Conservation (phyloP, 2,329 filamentous ascomycete genomes). For the Clonostachys chloroleuca region DNA sequence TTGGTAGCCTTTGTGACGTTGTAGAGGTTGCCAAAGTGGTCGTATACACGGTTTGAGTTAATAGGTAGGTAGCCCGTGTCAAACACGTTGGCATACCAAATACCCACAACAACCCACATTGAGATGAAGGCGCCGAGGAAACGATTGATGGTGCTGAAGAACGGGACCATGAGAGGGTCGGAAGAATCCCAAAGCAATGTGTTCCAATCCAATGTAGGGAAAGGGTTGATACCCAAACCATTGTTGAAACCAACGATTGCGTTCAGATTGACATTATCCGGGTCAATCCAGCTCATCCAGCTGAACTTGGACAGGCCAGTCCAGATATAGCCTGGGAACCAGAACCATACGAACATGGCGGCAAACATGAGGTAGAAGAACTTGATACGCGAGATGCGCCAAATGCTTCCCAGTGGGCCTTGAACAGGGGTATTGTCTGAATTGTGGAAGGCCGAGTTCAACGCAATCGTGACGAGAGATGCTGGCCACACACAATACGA, state of each 20-base stretch:
- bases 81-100: slow-evolving; percentile 58
- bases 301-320: slow-evolving; percentile 46
- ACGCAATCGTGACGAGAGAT: slow-evolving; percentile 47
- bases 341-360: slow-evolving; percentile 54
- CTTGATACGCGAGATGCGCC: slow-evolving; percentile 42
- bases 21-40: slow-evolving; percentile 42
- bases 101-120: slow-evolving; percentile 46
- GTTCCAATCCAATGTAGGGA: slow-evolving; percentile 45
- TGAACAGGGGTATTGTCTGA: slow-evolving; percentile 30
- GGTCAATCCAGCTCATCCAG: slow-evolving; percentile 54
- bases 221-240: slow-evolving; percentile 38
- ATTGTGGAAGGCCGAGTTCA: slow-evolving; percentile 49
- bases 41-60: slow-evolving; percentile 45
- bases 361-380: slow-evolving; percentile 46
- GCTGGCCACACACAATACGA: slow-evolving; percentile 54
- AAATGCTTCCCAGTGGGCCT: slow-evolving; percentile 36
- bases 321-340: slow-evolving; percentile 53
- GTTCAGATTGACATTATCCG: slow-evolving; percentile 34
- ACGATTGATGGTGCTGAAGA: slow-evolving; percentile 58
- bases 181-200: slow-evolving; percentile 34
- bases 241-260: slow-evolving; percentile 37
- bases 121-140: slow-evolving; percentile 52
- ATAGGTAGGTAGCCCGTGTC: slow-evolving; percentile 50
- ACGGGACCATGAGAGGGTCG: slow-evolving; percentile 43
- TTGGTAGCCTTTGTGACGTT: slow-evolving; percentile 37